These are phyloP conservation scores for Xylariaceae sp. DNA, from an alignment of 2,329 filamentous ascomycete genomes.

Conservation along the genomic window DNA sequence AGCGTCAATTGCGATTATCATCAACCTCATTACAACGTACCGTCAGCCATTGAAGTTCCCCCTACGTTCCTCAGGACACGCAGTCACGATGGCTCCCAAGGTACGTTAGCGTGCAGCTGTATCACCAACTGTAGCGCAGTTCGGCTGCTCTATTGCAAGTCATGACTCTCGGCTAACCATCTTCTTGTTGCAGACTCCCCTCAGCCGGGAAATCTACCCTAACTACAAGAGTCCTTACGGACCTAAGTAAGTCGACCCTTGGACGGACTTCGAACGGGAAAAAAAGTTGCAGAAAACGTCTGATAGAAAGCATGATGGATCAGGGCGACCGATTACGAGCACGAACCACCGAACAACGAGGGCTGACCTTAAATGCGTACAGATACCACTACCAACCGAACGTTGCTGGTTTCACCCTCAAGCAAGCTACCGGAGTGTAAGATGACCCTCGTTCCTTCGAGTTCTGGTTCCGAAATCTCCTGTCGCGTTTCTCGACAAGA, in stretches of 20 bases:
- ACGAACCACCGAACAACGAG: not conserved
- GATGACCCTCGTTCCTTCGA: conserved; percentile 20
- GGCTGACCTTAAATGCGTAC: conserved; percentile 11
- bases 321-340: not conserved
- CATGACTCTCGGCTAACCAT: no score
- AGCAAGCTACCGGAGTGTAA: conserved; percentile 49
- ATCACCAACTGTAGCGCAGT: no score
- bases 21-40: no score
- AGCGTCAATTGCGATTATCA: not conserved
- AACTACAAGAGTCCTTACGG: conserved; percentile 60
- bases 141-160: no score
- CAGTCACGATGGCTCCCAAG: not conserved
- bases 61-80: not conserved
- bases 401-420: conserved; percentile 47
- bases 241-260: conserved; percentile 53
- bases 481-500: no score
- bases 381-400: conserved; percentile 60
- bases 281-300: no score
- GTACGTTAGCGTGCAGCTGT: not conserved
- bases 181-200: conserved; percentile 36
- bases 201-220: conserved; percentile 36
- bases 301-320: not conserved
- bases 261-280: no score
- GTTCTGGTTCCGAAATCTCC: no score
- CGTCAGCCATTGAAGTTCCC: not conserved